Percentiles rank a stretch among this genome's conserved stretches.
Evolutionary conservation across 1,139 yeast genomes (phyloP).

Genomic region (Taiozyma onychis): DNA sequence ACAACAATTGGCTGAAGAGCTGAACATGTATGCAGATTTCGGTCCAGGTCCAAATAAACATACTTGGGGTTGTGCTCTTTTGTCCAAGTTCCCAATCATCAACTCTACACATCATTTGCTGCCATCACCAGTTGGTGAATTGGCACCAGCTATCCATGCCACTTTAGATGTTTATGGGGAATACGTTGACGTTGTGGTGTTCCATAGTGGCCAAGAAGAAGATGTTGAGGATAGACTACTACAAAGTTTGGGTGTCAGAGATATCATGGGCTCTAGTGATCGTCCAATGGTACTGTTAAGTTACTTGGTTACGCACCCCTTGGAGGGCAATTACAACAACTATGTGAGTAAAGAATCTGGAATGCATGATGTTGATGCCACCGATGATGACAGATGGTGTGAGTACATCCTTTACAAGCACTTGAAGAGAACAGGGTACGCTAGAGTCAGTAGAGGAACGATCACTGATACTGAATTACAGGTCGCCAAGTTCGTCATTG

Average conservation of each 20-base stretch:
- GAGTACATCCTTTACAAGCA: constrained; percentile 89
- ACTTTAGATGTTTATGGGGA: constrained; percentile 88
- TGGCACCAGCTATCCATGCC: constrained; percentile 97
- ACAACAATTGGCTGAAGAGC: constrained; percentile 84
- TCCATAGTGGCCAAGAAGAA: constrained; percentile 98
- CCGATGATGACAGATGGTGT: constrained; percentile 98
- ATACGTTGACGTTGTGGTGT: constrained; percentile 84
- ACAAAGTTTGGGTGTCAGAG: constrained; percentile 73
- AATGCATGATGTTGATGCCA: constrained; percentile 88
- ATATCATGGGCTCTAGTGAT: constrained; percentile 71
- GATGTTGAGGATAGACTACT: constrained; percentile 89
- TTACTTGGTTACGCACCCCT: constrained; percentile 83
- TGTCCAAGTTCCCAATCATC: constrained; percentile 90
- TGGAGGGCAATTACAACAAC: constrained; percentile 84
- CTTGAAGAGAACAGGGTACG: constrained; percentile 85
- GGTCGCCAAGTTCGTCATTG: constrained; percentile 81
- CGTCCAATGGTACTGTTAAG: constrained; percentile 81
- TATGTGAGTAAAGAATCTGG: constrained; percentile 81
- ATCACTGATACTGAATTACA: constrained; percentile 97
- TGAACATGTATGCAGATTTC: constrained; percentile 91
- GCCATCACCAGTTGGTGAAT: constrained; percentile 96
- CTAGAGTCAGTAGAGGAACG: constrained; percentile 87
- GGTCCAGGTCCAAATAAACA: constrained; percentile 98
- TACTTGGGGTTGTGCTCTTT: constrained; percentile 94
- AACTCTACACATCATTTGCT: constrained; percentile 85